Evolutionary conservation across 2,329 filamentous ascomycete genomes (phyloP).

Genomic region (Scedosporium dehoogii): DNA sequence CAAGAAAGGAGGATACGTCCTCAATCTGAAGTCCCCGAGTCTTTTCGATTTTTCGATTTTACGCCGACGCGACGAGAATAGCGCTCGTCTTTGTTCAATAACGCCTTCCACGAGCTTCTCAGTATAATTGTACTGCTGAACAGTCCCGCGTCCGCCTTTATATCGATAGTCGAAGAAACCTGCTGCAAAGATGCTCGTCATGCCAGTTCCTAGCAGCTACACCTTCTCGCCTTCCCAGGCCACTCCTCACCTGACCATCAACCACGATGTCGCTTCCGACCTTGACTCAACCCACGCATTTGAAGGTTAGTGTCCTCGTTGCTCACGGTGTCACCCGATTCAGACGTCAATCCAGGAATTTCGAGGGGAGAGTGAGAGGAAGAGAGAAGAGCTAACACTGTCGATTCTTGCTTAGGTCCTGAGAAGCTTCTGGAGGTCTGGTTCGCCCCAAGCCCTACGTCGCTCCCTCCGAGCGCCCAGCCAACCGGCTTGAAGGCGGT

Average conservation of each 20-base stretch:
- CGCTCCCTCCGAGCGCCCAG: conserved; percentile 60
- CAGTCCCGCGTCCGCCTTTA: conserved; percentile 9
- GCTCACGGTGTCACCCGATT: too few species aligned
- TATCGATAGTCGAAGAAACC: conserved; percentile 10
- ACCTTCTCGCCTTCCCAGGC: conserved; percentile 73
- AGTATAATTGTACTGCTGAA: conserved; percentile 8
- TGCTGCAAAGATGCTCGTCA: conserved; percentile 57
- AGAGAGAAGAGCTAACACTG: not conserved
- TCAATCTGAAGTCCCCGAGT: conserved; percentile 9
- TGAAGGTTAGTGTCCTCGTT: conserved; percentile 51
- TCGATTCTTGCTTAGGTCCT: conserved; percentile 46
- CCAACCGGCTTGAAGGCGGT: conserved; percentile 80
- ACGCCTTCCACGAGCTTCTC: not conserved
- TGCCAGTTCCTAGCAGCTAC: conserved; percentile 68
- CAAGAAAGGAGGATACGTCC: conserved; percentile 15
- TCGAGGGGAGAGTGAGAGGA: not conserved
- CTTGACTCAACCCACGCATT: conserved; percentile 94
- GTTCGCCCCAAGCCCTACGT: conserved; percentile 74
- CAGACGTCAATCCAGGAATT: not conserved
- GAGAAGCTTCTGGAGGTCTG: conserved; percentile 98
- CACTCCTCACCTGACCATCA: conserved; percentile 89
- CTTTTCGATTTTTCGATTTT: not conserved
- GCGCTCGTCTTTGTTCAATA: not conserved
- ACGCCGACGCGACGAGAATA: not conserved
- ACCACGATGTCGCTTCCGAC: conserved; percentile 85